Percentiles rank a stretch among this genome's conserved stretches.
These are phyloP conservation scores for Pyrenopolyporus hunteri DNA, from an alignment of 495 filamentous ascomycete genomes.

Conservation along the genomic window DNA sequence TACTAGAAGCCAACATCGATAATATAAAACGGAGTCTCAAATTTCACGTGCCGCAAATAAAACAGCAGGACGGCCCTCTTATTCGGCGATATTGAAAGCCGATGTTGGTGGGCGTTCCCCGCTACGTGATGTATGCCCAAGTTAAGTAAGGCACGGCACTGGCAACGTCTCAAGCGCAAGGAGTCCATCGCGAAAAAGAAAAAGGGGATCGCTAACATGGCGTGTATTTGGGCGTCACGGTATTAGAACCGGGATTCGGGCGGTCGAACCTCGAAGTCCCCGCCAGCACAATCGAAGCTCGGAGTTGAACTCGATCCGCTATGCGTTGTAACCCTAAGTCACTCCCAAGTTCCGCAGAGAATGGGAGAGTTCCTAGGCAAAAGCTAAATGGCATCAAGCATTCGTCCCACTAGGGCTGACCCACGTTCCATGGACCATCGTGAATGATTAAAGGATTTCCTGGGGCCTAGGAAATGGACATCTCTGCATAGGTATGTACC, in stretches of 20 bases:
- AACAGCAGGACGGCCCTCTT: constrained; percentile 3
- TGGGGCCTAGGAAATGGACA: no score
- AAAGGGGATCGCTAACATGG: neutral
- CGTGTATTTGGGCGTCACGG: neutral
- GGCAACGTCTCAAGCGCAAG: neutral
- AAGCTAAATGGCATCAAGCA: neutral
- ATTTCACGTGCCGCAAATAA: constrained; percentile 9
- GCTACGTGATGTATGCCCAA: neutral
- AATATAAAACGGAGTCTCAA: constrained; percentile 3
- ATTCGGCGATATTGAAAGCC: neutral
- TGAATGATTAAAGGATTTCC: constrained; percentile 1
- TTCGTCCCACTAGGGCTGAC: constrained; percentile 3
- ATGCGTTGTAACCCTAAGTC: constrained; percentile 6
- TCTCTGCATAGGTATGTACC: no score
- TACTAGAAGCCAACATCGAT: neutral
- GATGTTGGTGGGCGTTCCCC: neutral
- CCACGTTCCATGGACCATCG: constrained; percentile 5
- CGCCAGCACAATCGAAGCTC: neutral
- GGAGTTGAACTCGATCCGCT: neutral
- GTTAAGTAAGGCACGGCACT: neutral
- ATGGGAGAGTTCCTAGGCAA: neutral
- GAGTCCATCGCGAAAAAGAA: neutral
- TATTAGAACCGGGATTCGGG: constrained; percentile 23
- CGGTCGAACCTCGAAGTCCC: neutral
- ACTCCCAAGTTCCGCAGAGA: constrained; percentile 2